Evolutionary conservation across 106 monocot genomes (phyloP), one percentile per base, ranked within the genome.

Genomic region (Agapanthus africanus): DNA sequence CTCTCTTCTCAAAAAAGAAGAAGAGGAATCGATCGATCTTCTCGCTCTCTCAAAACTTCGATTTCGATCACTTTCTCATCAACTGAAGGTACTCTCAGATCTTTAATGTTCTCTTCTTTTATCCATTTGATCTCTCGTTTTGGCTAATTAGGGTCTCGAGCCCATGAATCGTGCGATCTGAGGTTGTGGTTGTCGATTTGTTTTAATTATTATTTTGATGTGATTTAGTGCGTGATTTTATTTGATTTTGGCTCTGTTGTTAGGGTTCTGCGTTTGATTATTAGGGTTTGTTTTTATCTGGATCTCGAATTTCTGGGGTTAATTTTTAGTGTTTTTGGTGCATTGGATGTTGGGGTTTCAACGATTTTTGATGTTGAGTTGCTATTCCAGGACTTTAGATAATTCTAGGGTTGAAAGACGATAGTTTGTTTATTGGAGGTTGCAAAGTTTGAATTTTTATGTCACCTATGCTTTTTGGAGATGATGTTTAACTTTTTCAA

Each of bases 1-100:
- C 59, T 60, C 59, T 60, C 59, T 60, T 60, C 59, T 33, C 32
- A 14, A 60, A n/a, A 60, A 28, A 60, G 59, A 60, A 60, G 31
- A 60, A 60, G 59, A 60, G 59, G 59, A 60, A 33, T 31, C 18
- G 13, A 28, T 60, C 23, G 22, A 56, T 22, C 26, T 9, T n/a
- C 9, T 56, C 18, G 9, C 9, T 56, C 26, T 1, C 11, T 33
- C 31, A 13, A 28, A 60, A 11, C 31, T 22, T 31, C 14, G 18
- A 31, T 60, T 33, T 60, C 32, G 13, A 60, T 60, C 32, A 31
- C 27, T 60, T 16, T 14, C 13, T 49, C 47, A 49, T 13, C 47
- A 60, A 60, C 59, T 32, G 11, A 28, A 60, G 59, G 59, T 60
- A 60, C n/a, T n/a, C 59, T 60, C 59, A 31, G 27, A 28, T 60